Evolutionary conservation across 179 eudicot genomes (phyloP).

Genomic region (Carnegiea gigantea): DNA sequence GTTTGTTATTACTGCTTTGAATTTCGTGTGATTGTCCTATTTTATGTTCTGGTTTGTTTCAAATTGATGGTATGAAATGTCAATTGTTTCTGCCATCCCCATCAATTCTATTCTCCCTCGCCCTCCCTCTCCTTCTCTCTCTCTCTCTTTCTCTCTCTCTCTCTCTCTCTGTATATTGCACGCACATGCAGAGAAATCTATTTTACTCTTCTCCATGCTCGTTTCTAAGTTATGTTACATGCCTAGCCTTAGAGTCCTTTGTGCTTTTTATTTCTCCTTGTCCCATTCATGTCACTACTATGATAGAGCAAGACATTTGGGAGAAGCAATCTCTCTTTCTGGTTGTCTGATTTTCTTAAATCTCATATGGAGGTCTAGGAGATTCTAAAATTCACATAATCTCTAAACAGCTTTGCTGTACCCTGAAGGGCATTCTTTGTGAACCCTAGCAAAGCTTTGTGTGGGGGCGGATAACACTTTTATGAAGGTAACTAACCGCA

Average conservation of each 20-base stretch:
- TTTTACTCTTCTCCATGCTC: neutral
- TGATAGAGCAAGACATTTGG: neutral
- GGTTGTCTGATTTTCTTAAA: neutral
- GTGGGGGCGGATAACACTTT: neutral
- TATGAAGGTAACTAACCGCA: neutral
- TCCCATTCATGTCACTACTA: neutral
- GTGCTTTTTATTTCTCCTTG: neutral
- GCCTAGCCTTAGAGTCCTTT: neutral
- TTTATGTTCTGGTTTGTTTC: neutral
- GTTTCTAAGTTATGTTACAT: neutral
- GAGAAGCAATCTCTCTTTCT: neutral
- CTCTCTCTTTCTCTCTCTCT: no score
- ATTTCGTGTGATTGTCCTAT: neutral
- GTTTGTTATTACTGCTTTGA: neutral
- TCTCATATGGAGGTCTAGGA: neutral
- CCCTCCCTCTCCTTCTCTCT: neutral
- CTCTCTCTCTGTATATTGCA: neutral
- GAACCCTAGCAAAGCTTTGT: neutral
- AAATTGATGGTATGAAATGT: neutral
- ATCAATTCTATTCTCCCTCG: neutral
- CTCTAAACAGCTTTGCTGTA: neutral
- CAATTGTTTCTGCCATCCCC: neutral
- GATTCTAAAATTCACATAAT: neutral
- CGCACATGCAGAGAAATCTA: neutral
- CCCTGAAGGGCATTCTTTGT: neutral